Conservation (phyloP, 805 yeast genomes). For the Teunomyces pallodes region DNA sequence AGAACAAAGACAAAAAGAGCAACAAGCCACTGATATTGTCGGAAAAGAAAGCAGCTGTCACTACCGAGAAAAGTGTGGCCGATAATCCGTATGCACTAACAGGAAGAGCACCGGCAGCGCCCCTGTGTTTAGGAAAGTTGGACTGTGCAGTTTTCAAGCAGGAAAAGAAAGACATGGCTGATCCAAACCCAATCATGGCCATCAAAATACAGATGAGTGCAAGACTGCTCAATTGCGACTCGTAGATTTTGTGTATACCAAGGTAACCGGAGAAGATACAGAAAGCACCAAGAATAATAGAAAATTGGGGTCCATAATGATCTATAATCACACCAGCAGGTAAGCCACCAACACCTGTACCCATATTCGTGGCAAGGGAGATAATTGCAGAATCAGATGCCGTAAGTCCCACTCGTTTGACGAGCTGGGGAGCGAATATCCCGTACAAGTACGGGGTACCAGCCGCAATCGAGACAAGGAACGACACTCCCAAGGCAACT, state of each 20-base stretch:
- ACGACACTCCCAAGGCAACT: constrained; percentile 28
- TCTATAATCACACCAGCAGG: constrained; percentile 72
- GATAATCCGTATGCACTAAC: constrained; percentile 70
- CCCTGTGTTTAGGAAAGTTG: constrained; percentile 70
- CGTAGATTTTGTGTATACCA: constrained; percentile 48
- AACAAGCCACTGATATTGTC: constrained; percentile 56
- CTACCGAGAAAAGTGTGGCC: constrained; percentile 59
- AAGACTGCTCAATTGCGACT: constrained; percentile 36
- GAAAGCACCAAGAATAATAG: constrained; percentile 55
- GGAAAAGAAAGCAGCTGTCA: constrained; percentile 52
- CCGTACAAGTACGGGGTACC: constrained; percentile 79
- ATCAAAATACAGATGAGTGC: constrained; percentile 47
- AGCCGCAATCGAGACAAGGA: constrained; percentile 59
- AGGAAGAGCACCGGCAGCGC: constrained; percentile 67
- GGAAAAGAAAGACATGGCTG: constrained; percentile 61
- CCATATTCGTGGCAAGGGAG: constrained; percentile 60
- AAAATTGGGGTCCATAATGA: constrained; percentile 50
- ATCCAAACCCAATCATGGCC: constrained; percentile 60
- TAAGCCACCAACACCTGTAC: constrained; percentile 67
- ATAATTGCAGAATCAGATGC: constrained; percentile 62
- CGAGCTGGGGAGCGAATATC: constrained; percentile 71
- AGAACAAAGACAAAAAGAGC: constrained; percentile 50
- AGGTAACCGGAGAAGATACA: constrained; percentile 55
- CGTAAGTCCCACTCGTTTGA: constrained; percentile 53
- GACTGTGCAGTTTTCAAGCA: constrained; percentile 53